A percentile compares a stretch with the other conserved stretches of the same genome.
phyloP scores from a whole-genome alignment of 306 rosid species.

The Cyclanthera cordifolia region DNA sequence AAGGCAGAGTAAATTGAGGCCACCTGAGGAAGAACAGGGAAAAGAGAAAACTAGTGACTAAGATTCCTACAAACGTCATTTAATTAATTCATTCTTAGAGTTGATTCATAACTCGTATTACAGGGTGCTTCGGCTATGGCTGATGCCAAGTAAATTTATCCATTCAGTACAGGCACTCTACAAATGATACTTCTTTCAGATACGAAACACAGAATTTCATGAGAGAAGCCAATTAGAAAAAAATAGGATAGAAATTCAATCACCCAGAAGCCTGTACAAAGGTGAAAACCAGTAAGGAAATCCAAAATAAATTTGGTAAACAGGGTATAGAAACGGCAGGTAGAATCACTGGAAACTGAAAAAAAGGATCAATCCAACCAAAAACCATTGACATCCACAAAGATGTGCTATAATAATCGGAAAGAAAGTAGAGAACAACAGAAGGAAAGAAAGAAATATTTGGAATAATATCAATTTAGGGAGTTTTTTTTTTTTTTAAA shows the following conservation, averaged over 20 bases:
- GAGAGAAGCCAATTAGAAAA: neutral
- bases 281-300: neutral
- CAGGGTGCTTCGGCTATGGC: neutral
- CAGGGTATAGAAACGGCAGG: neutral
- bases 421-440: neutral
- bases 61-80: neutral
- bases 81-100: neutral
- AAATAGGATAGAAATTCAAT: neutral
- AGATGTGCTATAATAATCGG: neutral
- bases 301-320: too few relatives aligned
- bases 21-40: constrained; percentile 43
- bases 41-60: constrained; percentile 8
- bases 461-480: neutral
- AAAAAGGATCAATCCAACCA: neutral
- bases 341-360: neutral
- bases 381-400: neutral
- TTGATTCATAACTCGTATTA: neutral
- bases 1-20: constrained; percentile 68
- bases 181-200: neutral
- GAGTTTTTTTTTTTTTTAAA: too few relatives aligned
- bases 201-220: neutral
- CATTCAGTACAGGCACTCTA: neutral
- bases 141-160: neutral
- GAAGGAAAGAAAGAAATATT: neutral
- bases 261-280: neutral